Evolutionary conservation across 495 filamentous ascomycete genomes (phyloP), one percentile per base, ranked within the genome.

Genomic region (Halenospora varia): DNA sequence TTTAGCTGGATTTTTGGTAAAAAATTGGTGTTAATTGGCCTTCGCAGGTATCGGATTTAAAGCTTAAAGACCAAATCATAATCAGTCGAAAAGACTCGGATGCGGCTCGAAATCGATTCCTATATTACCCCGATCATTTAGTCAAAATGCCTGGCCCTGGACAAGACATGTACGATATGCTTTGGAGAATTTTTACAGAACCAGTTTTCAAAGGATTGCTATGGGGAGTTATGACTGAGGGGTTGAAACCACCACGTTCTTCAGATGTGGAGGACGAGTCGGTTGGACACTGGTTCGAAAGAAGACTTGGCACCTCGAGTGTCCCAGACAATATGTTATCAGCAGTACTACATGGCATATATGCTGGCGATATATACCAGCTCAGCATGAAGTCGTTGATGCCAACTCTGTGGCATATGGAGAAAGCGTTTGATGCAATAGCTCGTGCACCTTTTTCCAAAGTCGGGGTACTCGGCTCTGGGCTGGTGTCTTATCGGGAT

Each of bases 121-220:
- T 98, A 49, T 97, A 96, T 77, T 96, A 95, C 63, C 90, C 92
- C 2, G 88, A 97, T 66, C 90, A 85, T 63, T 80, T 99, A 24
- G 89, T 94, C 44, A 76, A 79, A 40, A 62, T 93, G 59, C 90
- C 89, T 15, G 69, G 70, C 3, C 73, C 73, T 57, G 67, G 10
- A 0, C 25, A 62, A 60, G 10, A 75, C 68, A 25, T 64, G 65
- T 20, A 63, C 39, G 9, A 64, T 25, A 23, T 61, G 26, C 0
- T 62, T 65, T 9, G 47, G 29, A 74, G 67, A 20, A n/a, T 85
- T 0, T 53, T 82, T 0, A 71, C 61, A 0, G 87, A 96, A 59
- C 88, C 89, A 0, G 47, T 90, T 8, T 88, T 90, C 63, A 70
- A 78, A 25, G 78, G 77, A 1, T 9, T 77, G 1, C 0, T 82